These are phyloP conservation scores for Asterochloris sp. DNA, from an alignment of 139 green algal species.

Conservation along the genomic window DNA sequence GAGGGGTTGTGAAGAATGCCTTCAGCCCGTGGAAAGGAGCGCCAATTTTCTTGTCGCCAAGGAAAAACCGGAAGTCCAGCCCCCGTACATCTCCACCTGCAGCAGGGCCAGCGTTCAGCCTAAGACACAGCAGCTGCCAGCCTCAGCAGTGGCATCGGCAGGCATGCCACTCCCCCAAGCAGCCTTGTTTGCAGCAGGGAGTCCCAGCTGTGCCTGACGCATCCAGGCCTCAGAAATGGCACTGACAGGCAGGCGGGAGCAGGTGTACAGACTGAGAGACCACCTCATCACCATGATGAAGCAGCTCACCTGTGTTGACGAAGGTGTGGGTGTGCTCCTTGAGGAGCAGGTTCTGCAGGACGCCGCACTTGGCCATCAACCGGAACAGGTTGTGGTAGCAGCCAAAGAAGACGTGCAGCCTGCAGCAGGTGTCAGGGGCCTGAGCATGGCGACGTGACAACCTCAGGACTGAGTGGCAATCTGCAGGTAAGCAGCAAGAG, in stretches of 20 bases:
- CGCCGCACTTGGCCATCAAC: slow-evolving; percentile 94
- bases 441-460: too few species aligned
- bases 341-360: slow-evolving; percentile 90
- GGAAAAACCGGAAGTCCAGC: slow-evolving; percentile 89
- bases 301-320: slow-evolving; percentile 69
- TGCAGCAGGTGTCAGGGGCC: not conserved
- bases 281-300: not conserved
- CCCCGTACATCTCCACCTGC: slow-evolving; percentile 78
- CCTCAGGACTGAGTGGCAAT: too few species aligned
- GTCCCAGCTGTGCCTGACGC: not conserved
- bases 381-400: slow-evolving; percentile 85
- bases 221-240: not conserved
- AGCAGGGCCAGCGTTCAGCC: not conserved
- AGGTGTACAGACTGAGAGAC: not conserved
- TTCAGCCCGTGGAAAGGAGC: slow-evolving; percentile 86
- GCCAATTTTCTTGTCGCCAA: slow-evolving; percentile 82
- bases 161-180: too few species aligned
- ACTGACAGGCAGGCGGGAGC: not conserved
- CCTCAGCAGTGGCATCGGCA: too few species aligned
- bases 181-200: not conserved
- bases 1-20: slow-evolving; percentile 94
- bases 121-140: not conserved
- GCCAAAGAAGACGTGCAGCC: slow-evolving; percentile 27
- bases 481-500: too few species aligned
- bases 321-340: slow-evolving; percentile 99